phyloP scores from a whole-genome alignment of 768 basidiomycete genomes.

The Paxillus ammoniavirescens region DNA sequence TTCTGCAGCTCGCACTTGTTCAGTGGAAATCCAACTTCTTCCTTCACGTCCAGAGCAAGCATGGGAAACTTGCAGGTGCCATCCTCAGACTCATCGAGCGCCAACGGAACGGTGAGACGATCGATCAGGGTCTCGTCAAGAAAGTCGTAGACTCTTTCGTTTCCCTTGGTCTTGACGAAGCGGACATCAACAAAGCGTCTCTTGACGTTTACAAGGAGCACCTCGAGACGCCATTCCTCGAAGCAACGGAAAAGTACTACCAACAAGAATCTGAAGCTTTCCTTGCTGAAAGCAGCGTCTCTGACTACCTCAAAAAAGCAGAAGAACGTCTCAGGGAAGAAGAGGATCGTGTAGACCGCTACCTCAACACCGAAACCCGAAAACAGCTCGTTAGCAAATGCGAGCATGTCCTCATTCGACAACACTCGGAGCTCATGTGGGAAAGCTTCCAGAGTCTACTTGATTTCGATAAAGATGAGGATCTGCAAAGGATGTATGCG shows the following conservation, averaged over 20 bases:
- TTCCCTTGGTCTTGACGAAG: conserved; percentile 90
- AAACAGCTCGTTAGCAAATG: conserved; percentile 79
- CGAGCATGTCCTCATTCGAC: conserved; percentile 89
- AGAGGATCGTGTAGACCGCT: conserved; percentile 92
- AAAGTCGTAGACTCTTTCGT: conserved; percentile 95
- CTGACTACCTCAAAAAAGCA: conserved; percentile 94
- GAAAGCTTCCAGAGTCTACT: conserved; percentile 88
- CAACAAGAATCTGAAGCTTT: conserved; percentile 88
- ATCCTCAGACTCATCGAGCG: conserved; percentile 88
- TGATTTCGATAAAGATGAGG: conserved; percentile 93
- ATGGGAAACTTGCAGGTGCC: conserved; percentile 81
- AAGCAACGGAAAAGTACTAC: conserved; percentile 89
- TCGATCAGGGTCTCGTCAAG: conserved; percentile 91
- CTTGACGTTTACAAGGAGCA: conserved; percentile 92
- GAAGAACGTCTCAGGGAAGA: conserved; percentile 92
- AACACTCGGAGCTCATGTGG: conserved; percentile 83
- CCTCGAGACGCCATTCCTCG: conserved; percentile 87
- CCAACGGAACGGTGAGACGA: conserved; percentile 91
- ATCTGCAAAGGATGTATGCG: conserved; percentile 92
- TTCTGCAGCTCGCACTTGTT: conserved; percentile 78
- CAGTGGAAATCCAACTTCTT: conserved; percentile 96
- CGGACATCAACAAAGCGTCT: conserved; percentile 88
- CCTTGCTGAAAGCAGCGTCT: conserved; percentile 83
- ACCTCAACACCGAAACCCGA: conserved; percentile 86
- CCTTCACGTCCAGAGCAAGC: conserved; percentile 77